These are phyloP conservation scores for Amaranthus hypochondriacus DNA, from an alignment of 148 eudicot genomes.

Conservation along the genomic window DNA sequence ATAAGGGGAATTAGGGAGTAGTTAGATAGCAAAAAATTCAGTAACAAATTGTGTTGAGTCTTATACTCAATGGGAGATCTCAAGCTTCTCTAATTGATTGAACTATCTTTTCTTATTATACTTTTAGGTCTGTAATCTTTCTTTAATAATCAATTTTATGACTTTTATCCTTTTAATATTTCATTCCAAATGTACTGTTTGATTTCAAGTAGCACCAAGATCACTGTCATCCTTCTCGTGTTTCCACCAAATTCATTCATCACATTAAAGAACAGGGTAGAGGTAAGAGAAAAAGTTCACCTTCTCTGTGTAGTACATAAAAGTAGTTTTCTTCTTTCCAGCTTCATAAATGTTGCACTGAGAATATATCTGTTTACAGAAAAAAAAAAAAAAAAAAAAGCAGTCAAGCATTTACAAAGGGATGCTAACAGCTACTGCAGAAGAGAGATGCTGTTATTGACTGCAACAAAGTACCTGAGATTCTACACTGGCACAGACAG, in stretches of 20 bases:
- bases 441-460: background rate
- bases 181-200: too few relatives aligned
- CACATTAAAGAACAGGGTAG: constrained; percentile 4
- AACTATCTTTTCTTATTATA: too few relatives aligned
- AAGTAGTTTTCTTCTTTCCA: constrained; percentile 69
- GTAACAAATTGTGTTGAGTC: too few relatives aligned
- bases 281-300: constrained; percentile 28
- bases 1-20: too few relatives aligned
- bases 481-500: constrained; percentile 90
- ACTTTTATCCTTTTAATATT: too few relatives aligned
- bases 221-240: background rate
- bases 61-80: too few relatives aligned
- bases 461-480: constrained; percentile 51
- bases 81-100: too few relatives aligned
- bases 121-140: too few relatives aligned
- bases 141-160: too few relatives aligned
- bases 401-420: background rate
- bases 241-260: background rate
- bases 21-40: too few relatives aligned
- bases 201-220: background rate
- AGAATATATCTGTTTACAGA: constrained; percentile 59
- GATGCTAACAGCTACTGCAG: background rate
- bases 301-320: constrained; percentile 77
- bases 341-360: constrained; percentile 95
- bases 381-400: constrained; percentile 3